Conservation (phyloP, 106 monocot species). For the Dendrobium huoshanense region DNA sequence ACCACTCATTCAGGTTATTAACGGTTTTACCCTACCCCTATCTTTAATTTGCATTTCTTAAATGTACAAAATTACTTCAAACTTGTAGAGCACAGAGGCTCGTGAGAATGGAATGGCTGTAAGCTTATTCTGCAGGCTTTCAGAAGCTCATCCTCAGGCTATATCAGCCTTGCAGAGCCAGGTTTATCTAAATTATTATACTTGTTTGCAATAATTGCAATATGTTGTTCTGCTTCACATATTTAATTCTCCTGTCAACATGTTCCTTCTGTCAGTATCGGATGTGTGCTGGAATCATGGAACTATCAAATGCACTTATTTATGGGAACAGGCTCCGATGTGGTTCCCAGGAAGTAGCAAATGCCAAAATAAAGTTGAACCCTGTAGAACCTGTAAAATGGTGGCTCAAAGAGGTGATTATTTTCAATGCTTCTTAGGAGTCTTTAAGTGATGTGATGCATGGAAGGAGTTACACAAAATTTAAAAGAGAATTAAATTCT, state of each 20-base stretch:
- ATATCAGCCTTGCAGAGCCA: constrained; percentile 89
- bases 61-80: constrained; percentile 1
- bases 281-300: constrained; percentile 95
- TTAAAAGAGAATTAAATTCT: too few species aligned
- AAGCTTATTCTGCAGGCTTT: constrained; percentile 91
- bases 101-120: constrained; percentile 85
- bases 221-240: neutral
- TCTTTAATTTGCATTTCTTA: constrained; percentile 5
- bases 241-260: neutral
- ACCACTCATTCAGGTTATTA: constrained; percentile 78
- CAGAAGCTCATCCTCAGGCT: constrained; percentile 96
- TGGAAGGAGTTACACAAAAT: too few species aligned
- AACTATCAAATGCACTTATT: constrained; percentile 86
- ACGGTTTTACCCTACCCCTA: neutral
- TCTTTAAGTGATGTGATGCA: too few species aligned
- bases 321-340: constrained; percentile 87
- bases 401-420: constrained; percentile 72
- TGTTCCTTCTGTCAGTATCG: constrained; percentile 62
- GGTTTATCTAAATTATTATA: constrained; percentile 28
- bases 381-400: constrained; percentile 17
- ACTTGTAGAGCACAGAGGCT: constrained; percentile 76
- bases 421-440: neutral
- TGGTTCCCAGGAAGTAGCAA: constrained; percentile 80
- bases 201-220: neutral
- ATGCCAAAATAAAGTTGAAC: constrained; percentile 63